Evolutionary conservation across 345 rosid species (phyloP), one percentile per base, ranked within the genome.

Genomic region (Linum tenue): DNA sequence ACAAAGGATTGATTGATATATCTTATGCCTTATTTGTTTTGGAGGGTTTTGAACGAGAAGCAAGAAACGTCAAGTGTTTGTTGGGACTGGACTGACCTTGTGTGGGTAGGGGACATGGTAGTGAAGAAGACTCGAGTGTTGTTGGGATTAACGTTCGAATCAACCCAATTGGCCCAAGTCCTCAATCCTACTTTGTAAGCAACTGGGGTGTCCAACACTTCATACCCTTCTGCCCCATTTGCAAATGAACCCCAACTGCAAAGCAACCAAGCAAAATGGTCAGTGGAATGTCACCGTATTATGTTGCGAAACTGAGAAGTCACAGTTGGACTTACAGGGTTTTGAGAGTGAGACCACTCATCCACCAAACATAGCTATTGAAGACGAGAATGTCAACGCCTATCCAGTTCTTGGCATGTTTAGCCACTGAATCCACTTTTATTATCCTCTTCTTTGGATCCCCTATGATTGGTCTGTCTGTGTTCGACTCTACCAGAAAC

Each of bases 81-180:
- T 22, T 22, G 31, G 31, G 31, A 22, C 31, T 22, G 31, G 31
- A 22, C 12, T 37, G 17, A 79, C 81, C 78, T 74, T 16, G 71
- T 44, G 67, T 77, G 84, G 5, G 76, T 43, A 4, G 84, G 81
- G n/a, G 84, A 80, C 76, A 75, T 75, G 1, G 79, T 80, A 10
- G 79, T 75, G 65, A 80, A 80, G 81, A 80, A 80, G 63, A 80
- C 72, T 1, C 78, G 73, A 37, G 79, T 77, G 9, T 56, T 71
- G 72, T 77, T 80, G 3, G 81, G 72, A 63, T 80, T 68, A 53
- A 80, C 31, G 9, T 70, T 65, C 4, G 77, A 67, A 75, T 80
- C 81, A 4, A 75, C 31, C 84, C 84, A 77, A 10, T 77, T 80
- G 12, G 81, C 84, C 84, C 84, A 80, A 17, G 84, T 80, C 70